Conservation (phyloP, 805 yeast genomes). For the Metschnikowia arizonensis region DNA sequence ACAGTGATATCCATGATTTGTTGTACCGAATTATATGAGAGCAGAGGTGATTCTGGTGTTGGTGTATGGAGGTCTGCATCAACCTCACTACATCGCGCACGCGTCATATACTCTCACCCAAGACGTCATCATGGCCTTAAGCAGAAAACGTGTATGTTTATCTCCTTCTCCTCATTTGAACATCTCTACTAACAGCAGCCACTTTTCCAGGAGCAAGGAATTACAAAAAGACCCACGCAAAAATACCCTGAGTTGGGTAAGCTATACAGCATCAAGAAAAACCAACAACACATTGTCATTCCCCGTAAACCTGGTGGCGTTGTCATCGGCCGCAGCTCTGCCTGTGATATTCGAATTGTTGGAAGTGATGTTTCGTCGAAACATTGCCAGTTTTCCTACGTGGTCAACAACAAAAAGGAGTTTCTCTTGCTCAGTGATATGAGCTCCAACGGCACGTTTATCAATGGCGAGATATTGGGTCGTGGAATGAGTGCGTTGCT, state of each 20-base stretch:
- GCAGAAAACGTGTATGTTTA: conserved; percentile 25
- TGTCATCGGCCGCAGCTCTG: conserved; percentile 52
- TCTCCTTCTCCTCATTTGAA: too few relatives aligned
- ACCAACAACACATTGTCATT: conserved; percentile 21
- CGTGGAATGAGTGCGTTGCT: conserved; percentile 46
- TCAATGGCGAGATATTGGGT: conserved; percentile 54
- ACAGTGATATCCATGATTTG: conserved; percentile 23
- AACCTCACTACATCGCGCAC: background rate
- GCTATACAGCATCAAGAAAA: conserved; percentile 21
- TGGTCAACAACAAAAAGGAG: conserved; percentile 32
- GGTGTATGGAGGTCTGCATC: background rate
- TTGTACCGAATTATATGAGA: conserved; percentile 23
- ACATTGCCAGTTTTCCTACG: conserved; percentile 53
- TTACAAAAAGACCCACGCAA: conserved; percentile 18
- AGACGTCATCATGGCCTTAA: conserved; percentile 22
- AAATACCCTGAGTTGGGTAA: conserved; percentile 22
- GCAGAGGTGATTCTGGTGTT: too few relatives aligned
- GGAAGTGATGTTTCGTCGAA: conserved; percentile 62
- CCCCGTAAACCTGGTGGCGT: conserved; percentile 26
- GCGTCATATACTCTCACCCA: background rate
- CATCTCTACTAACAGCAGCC: conserved; percentile 19
- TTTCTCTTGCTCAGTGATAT: conserved; percentile 50
- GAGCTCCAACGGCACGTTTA: conserved; percentile 63
- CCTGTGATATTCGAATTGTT: conserved; percentile 52
- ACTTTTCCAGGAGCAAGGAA: conserved; percentile 9